Conservation (phyloP, 352 stramenopile species). For the Globisporangium paroecandrum region DNA sequence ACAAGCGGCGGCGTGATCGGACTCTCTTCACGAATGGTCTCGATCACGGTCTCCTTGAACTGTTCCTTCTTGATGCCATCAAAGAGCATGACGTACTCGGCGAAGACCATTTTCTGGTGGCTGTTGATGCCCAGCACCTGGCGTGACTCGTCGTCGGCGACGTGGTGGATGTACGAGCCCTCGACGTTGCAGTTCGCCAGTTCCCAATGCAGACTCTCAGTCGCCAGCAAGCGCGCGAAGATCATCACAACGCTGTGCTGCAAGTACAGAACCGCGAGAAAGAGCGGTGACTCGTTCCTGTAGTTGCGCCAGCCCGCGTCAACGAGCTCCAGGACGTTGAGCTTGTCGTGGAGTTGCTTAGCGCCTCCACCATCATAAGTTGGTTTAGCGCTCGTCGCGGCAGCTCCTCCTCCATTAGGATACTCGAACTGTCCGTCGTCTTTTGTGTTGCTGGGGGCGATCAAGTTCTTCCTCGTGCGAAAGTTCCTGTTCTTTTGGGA, state of each 20-base stretch:
- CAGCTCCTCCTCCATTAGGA: neutral
- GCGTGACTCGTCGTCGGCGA: slow-evolving; percentile 38
- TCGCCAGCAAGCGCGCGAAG: slow-evolving; percentile 37
- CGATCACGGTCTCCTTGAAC: slow-evolving; percentile 75
- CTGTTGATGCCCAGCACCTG: slow-evolving; percentile 25
- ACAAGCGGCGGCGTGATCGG: slow-evolving; percentile 47
- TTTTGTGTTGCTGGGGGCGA: slow-evolving; percentile 17
- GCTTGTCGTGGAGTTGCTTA: neutral
- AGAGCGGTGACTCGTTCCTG: slow-evolving; percentile 62
- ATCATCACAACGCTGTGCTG: slow-evolving; percentile 38
- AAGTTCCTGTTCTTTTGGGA: neutral
- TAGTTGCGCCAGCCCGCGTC: slow-evolving; percentile 63
- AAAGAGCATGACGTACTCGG: slow-evolving; percentile 79
- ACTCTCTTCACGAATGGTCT: slow-evolving; percentile 71
- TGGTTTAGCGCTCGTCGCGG: neutral
- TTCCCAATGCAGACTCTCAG: slow-evolving; percentile 45
- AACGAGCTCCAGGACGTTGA: slow-evolving; percentile 25
- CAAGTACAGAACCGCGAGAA: slow-evolving; percentile 53
- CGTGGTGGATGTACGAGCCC: slow-evolving; percentile 61
- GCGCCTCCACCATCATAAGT: neutral
- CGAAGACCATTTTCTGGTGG: slow-evolving; percentile 24
- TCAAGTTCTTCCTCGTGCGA: slow-evolving; percentile 11
- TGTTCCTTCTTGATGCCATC: slow-evolving; percentile 43
- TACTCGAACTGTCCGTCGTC: slow-evolving; percentile 1
- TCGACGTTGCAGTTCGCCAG: slow-evolving; percentile 64